Conservation (phyloP, 2,329 filamentous ascomycete genomes). For the Sporothrix brasiliensis region DNA sequence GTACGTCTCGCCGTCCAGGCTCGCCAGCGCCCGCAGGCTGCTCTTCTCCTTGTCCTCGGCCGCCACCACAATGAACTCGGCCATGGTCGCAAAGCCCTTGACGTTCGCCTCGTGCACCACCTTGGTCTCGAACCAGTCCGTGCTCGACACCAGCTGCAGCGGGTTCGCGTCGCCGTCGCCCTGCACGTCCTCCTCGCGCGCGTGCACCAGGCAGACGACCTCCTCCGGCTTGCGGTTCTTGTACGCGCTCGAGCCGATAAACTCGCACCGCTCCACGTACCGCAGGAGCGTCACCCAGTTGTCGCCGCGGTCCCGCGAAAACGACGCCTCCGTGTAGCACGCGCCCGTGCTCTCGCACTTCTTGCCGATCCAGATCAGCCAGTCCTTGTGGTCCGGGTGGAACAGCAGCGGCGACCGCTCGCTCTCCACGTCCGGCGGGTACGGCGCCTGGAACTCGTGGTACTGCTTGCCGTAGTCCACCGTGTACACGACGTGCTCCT, state of each 20-base stretch:
- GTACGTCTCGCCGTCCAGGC: slow-evolving; percentile 80
- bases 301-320: slow-evolving; percentile 77
- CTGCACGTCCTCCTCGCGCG: slow-evolving; percentile 52
- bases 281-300: slow-evolving; percentile 75
- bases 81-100: slow-evolving; percentile 88
- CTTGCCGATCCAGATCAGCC: slow-evolving; percentile 87
- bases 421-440: slow-evolving; percentile 48
- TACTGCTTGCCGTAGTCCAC: slow-evolving; percentile 75
- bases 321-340: slow-evolving; percentile 75
- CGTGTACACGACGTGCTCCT: slow-evolving; percentile 73
- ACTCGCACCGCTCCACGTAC: slow-evolving; percentile 81
- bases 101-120: slow-evolving; percentile 69
- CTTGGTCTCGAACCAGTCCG: slow-evolving; percentile 73
- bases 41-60: slow-evolving; percentile 68
- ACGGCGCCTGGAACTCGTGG: slow-evolving; percentile 71
- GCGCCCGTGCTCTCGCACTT: slow-evolving; percentile 61
- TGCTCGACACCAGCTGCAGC: slow-evolving; percentile 72
- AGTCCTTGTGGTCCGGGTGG: slow-evolving; percentile 82
- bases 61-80: slow-evolving; percentile 92
- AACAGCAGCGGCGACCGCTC: slow-evolving; percentile 65
- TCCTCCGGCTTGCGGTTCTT: slow-evolving; percentile 57
- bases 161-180: slow-evolving; percentile 65
- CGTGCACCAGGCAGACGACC: slow-evolving; percentile 65
- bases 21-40: slow-evolving; percentile 76
- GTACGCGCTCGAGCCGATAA: slow-evolving; percentile 69